Base-by-base conservation (phyloP, 2,329 filamentous ascomycete species). In the Aspergillus jensenii region DNA sequence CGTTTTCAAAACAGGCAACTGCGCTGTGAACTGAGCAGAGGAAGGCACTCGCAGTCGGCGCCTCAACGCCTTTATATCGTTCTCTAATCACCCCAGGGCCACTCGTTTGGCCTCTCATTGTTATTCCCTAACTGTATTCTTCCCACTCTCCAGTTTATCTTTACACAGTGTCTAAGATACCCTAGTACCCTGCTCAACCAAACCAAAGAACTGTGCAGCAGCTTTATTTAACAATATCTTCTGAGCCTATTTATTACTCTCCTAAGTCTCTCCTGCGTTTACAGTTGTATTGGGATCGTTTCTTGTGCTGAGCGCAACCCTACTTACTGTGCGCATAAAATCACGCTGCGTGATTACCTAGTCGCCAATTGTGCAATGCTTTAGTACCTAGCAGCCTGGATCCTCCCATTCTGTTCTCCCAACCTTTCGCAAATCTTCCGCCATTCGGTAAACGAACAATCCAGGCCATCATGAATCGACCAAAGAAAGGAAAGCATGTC, bases 401-500 rank as follows among this genome's bases (percentile, higher is more conserved):
- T 49, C 23, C 27, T 40, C 43, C 37, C 37, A 25, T 40, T 55
- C 17, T 51, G 23, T 45, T 59, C 41, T 35, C 8, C 19, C 35
- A 48, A 46, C 43, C 27, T 41, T 33, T 44, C 21, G 7, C 7
- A 31, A 21, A 17, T n/a, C 17, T 49, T 23, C 25, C 25, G 44
- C n/a, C 39, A 7, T 44, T 8, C 21, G 37, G 11, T 12, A 27
- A 37, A 8, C n/a, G 14, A n/a, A 25, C 27, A 35, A n/a, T 17
- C 8, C 33, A 35, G 17, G 15, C 14, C 60, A 66, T 44, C 47
- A 78, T 77, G 73, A 68, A 64, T 60, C 59, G 69, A 61, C 69
- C 69, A 47, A 72, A 72, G 17, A 75, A 78, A 62, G 67, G 68
- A 44, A 72, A 74, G 27, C 79, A 84, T 63, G 77, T 86, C 9